Base-by-base conservation (phyloP, 1,284 basidiomycete genomes). In the Sporisorium scitamineum region DNA sequence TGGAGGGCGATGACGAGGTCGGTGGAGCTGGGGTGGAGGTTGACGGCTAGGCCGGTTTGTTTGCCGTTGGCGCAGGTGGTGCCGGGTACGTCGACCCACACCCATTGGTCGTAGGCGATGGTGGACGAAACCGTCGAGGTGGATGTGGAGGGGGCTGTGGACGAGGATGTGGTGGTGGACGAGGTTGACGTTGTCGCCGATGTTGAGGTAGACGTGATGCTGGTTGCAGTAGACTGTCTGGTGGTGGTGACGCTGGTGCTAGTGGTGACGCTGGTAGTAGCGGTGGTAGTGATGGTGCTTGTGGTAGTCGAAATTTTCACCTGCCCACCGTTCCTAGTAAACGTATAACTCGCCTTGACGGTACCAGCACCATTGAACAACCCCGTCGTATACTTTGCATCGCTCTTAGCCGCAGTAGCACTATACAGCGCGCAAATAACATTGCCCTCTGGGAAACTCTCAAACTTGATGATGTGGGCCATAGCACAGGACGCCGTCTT, bases 381-480 rank as follows among this genome's bases (percentile, higher is more conserved):
- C 5, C 69, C 68, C 3, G 51, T 64, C 0, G 62, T 70, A 18
- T 70, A 63, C 26, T 50, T 54, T 0, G 72, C 62, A 26, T 60
- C 55, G 50, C 32, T 41, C 39, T 50, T 41, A 2, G 57, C 54
- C 16, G n/a, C 22, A 2, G 41, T 52, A 1, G 45, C 41, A 20
- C 44, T 56, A 24, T 67, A 67, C 47, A 59, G 27, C 0, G 62
- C 65, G 22, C 72, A 75, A 26, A 75, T 59, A 5, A 66, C 59
- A 14, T 58, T 66, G 4, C 72, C 72, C 34, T 75, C 65, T 10
- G 59, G 2, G 20, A 63, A 70, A n/a, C 53, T 26, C 14, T 26
- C 29, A 32, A 75, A 75, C 53, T 32, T 58, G 47, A 75, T 63
- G 32, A 75, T n/a, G 7, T 27, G 26, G 22, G 68, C 67, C 67